Percentiles rank a stretch among this genome's conserved stretches.
Evolutionary conservation across 768 basidiomycete genomes (phyloP).

Genomic region (Candolleomyces efflorescens): DNA sequence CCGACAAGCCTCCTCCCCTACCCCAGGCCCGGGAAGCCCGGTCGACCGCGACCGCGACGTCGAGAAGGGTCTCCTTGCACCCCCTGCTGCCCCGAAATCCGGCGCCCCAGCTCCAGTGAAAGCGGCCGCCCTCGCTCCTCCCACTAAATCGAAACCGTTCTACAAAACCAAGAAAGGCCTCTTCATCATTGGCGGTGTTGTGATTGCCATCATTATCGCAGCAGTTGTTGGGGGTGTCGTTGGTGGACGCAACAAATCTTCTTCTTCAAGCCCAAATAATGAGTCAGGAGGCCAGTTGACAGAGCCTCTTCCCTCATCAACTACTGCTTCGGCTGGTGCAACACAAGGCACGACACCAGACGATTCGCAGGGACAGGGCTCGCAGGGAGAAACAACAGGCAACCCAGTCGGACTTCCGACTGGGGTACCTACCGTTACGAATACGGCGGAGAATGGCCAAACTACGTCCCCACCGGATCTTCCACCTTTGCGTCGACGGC

Average conservation of each 20-base stretch:
- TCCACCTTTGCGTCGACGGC: too few relatives aligned
- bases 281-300: too few relatives aligned
- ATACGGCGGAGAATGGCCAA: too few relatives aligned
- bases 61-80: background rate
- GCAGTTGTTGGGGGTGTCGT: conserved; percentile 58
- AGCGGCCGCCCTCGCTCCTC: background rate
- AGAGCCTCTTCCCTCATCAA: too few relatives aligned
- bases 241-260: conserved; percentile 12
- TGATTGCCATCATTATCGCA: conserved; percentile 31
- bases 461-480: too few relatives aligned
- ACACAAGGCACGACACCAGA: too few relatives aligned
- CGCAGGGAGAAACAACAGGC: too few relatives aligned
- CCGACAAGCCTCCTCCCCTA: conserved; percentile 6
- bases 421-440: too few relatives aligned
- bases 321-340: too few relatives aligned
- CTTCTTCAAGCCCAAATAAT: too few relatives aligned
- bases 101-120: background rate
- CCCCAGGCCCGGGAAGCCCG: conserved; percentile 9
- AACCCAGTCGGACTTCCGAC: too few relatives aligned
- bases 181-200: background rate
- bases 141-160: background rate
- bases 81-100: background rate
- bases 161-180: background rate
- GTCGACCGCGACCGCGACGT: background rate
- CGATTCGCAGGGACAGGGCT: too few relatives aligned